phyloP scores from a whole-genome alignment of 257 asterid genomes.

The Echites panduratus region DNA sequence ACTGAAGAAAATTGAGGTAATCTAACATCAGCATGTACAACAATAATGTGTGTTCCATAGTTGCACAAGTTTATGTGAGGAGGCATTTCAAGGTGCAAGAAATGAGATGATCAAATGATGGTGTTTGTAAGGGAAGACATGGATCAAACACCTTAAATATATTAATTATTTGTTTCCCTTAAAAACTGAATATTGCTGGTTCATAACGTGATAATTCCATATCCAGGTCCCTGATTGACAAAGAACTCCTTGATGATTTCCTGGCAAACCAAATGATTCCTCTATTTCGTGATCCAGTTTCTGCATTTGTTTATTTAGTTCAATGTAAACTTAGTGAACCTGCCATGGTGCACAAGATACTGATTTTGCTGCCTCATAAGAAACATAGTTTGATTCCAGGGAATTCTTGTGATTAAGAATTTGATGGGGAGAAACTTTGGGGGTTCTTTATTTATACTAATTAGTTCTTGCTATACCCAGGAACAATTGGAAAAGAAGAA shows the following conservation, averaged over 20 bases:
- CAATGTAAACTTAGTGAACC: background rate
- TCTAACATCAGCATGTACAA: background rate
- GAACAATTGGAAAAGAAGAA: conserved; percentile 64
- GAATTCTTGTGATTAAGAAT: background rate
- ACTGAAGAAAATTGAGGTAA: conserved; percentile 68
- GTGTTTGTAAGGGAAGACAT: too few relatives aligned
- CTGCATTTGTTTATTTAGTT: background rate
- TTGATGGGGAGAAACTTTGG: background rate
- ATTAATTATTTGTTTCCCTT: background rate
- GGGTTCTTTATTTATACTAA: background rate
- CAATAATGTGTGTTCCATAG: background rate
- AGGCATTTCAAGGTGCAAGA: background rate
- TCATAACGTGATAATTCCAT: background rate
- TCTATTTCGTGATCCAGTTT: background rate
- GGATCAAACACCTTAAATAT: background rate
- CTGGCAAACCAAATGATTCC: too few relatives aligned
- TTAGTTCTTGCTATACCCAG: conserved; percentile 26
- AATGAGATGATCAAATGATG: background rate
- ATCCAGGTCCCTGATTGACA: background rate
- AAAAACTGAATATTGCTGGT: background rate
- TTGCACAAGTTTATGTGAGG: background rate
- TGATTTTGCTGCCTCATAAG: background rate
- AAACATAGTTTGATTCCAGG: background rate
- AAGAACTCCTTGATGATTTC: background rate
- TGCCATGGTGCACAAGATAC: background rate